Conservation (phyloP, 2,329 filamentous ascomycete genomes). For the Sarocladium oryzae region DNA sequence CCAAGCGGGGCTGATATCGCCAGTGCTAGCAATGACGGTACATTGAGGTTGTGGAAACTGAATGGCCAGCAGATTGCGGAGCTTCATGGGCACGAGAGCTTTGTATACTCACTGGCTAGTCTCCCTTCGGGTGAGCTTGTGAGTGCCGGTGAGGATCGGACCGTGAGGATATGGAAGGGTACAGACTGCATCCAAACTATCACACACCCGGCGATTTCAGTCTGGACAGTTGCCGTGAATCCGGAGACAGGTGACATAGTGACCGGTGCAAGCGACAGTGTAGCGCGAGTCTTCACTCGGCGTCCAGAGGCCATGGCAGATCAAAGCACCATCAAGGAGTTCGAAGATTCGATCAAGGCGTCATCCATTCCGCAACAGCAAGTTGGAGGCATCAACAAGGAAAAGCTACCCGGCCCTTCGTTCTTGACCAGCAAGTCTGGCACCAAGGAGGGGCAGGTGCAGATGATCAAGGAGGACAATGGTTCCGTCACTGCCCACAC, state of each 20-base stretch:
- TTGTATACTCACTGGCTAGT: slow-evolving; percentile 79
- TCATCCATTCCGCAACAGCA: slow-evolving; percentile 87
- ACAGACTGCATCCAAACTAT: slow-evolving; percentile 87
- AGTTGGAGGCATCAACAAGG: slow-evolving; percentile 78
- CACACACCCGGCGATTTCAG: slow-evolving; percentile 91
- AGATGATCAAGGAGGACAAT: slow-evolving; percentile 80
- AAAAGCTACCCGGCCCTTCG: slow-evolving; percentile 81
- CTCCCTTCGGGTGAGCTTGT: slow-evolving; percentile 81
- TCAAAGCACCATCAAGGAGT: slow-evolving; percentile 60
- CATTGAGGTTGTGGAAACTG: slow-evolving; percentile 81
- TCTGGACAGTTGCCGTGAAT: slow-evolving; percentile 88
- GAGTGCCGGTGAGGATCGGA: slow-evolving; percentile 91
- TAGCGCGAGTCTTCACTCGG: slow-evolving; percentile 79
- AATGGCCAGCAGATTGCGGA: slow-evolving; percentile 70
- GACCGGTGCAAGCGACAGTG: slow-evolving; percentile 83
- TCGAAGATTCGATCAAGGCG: slow-evolving; percentile 74
- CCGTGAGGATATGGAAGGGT: slow-evolving; percentile 80
- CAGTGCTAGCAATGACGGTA: slow-evolving; percentile 86
- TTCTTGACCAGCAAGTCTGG: slow-evolving; percentile 77
- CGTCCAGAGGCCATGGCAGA: slow-evolving; percentile 63
- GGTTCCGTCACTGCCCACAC: slow-evolving; percentile 80
- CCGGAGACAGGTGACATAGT: slow-evolving; percentile 81
- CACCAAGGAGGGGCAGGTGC: slow-evolving; percentile 93
- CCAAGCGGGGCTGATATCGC: slow-evolving; percentile 86
- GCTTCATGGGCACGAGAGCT: slow-evolving; percentile 84